Evolutionary conservation across 257 asterid genomes (phyloP), one percentile per base, ranked within the genome.

Genomic region (Gentiana straminea): DNA sequence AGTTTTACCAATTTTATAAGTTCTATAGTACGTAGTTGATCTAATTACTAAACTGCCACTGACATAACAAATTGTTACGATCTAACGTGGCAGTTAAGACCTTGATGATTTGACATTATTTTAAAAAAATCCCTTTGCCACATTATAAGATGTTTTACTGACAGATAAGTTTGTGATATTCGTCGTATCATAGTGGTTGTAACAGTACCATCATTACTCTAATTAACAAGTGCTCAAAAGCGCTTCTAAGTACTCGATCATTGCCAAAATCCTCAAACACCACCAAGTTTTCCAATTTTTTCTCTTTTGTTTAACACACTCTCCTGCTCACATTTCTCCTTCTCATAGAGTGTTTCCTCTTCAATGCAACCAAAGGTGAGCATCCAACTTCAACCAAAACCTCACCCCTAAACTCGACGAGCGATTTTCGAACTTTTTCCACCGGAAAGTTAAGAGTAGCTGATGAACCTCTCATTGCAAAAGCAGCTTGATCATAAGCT

Each of bases 401-500:
- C 0, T 69, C 73, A 51, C 83, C 70, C 74, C 63, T 68, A 90
- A 87, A 76, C 9, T 70, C 86, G 36, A 52, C 58, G 11, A 87
- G 81, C 1, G 96, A 84, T 35, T 72, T 81, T 66, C 39, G 65
- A 38, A 87, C 94, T 9, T 65, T 64, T 54, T 87, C 94, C 48
- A 72, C 90, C 60, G 94, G 88, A 12, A 84, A 87, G 55, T 87
- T 87, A 11, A 87, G 86, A 59, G 77, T 82, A 49, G 96, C 96
- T 70, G 73, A 65, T 50, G 71, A 33, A 4, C 96, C 93, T 67
- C 96, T 59, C 87, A 73, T 78, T 1, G 87, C 75, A 65, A 80
- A 81, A 60, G 96, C 86, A 47, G 94, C 96, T 66, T 87, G 94
- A 43, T 87, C 96, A 54, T 87, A 87, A 35, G 94, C 96, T 78